Base-by-base conservation (phyloP, 805 yeast genomes). In the Ogataea chonburiensis region DNA sequence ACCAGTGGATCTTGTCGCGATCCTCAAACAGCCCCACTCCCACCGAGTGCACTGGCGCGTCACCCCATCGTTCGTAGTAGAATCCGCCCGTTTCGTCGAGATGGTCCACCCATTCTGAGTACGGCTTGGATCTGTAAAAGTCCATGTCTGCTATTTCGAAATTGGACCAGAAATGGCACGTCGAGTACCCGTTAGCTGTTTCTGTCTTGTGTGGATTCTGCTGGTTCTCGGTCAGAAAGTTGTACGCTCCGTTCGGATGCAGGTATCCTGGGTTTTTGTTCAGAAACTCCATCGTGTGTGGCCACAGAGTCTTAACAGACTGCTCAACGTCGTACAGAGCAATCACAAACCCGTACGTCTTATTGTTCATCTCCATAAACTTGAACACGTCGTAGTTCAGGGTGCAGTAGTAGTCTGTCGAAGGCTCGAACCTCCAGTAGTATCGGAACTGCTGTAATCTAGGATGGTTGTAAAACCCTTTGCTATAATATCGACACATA, bases 11-110 rank as follows among this genome's bases (percentile, higher is more conserved):
- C 36, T 73, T 69, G 7, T 66, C 57, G 48, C 75, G 80, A 49
- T 82, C 87, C 6, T 81, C 85, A 55, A 87, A 84, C 34, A 86
- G 55, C 6, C 77, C 75, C 22, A 86, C 60, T 0, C 91, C 95
- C 28, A 87, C 52, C 3, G 88, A 77, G 56, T 86, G 93, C 1
- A 86, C 93, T 0, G 95, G 95, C 0, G 95, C 95, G 64, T 86
- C 96, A 3, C 95, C 95, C 95, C 95, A 86, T 38, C 95, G 63
- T 58, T 88, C 96, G 52, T 87, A 87, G 58, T 85, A 87, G 52
- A 86, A 86, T 4, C 91, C 91, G 13, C 94, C 93, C 1, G 79
- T 60, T 3, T 67, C 43, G 39, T 86, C 95, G 24, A 87, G 61
- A 50, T 67, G 63, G 20, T 80, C 63, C 51, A 81, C 75, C 77